Conservation (phyloP, 208 protist species). For the Trypanosoma avium region DNA sequence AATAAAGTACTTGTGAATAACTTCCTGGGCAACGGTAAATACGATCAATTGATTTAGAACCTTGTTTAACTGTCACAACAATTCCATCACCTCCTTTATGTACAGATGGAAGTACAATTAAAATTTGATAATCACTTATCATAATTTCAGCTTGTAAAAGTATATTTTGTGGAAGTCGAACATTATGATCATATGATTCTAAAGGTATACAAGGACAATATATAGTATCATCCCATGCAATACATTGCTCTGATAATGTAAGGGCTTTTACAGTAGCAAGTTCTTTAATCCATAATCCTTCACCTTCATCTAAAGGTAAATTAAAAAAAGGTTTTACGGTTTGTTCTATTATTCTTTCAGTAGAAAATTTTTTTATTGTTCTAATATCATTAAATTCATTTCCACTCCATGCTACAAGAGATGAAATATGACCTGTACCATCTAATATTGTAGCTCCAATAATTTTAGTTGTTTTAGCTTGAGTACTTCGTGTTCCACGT, state of each 20-base stretch:
- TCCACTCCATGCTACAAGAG: slow-evolving; percentile 42
- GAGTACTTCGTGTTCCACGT: slow-evolving; percentile 47
- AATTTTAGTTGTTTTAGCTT: slow-evolving; percentile 48
- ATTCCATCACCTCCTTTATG: slow-evolving; percentile 64
- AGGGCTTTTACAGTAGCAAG: slow-evolving; percentile 38
- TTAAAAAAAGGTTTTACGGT: slow-evolving; percentile 47
- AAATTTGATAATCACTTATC: slow-evolving; percentile 60
- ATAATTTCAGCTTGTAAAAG: slow-evolving; percentile 54
- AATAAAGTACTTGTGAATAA: slow-evolving; percentile 61
- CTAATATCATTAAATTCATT: slow-evolving; percentile 5
- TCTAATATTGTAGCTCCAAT: slow-evolving; percentile 42
- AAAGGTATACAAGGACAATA: slow-evolving; percentile 31
- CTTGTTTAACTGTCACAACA: slow-evolving; percentile 59
- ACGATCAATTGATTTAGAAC: slow-evolving; percentile 49
- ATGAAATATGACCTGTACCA: slow-evolving; percentile 67
- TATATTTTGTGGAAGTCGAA: slow-evolving; percentile 44
- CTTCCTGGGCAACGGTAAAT: slow-evolving; percentile 76
- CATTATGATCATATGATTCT: slow-evolving; percentile 19
- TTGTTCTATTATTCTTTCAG: slow-evolving; percentile 25
- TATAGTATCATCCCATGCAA: slow-evolving; percentile 63
- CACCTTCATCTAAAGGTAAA: slow-evolving; percentile 85
- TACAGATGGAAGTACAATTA: slow-evolving; percentile 51
- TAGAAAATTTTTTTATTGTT: slow-evolving; percentile 31
- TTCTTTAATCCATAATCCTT: slow-evolving; percentile 84
- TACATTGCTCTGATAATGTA: slow-evolving; percentile 36